Conservation (phyloP, 2,329 filamentous ascomycete species). For the Penicillium verrucosum region DNA sequence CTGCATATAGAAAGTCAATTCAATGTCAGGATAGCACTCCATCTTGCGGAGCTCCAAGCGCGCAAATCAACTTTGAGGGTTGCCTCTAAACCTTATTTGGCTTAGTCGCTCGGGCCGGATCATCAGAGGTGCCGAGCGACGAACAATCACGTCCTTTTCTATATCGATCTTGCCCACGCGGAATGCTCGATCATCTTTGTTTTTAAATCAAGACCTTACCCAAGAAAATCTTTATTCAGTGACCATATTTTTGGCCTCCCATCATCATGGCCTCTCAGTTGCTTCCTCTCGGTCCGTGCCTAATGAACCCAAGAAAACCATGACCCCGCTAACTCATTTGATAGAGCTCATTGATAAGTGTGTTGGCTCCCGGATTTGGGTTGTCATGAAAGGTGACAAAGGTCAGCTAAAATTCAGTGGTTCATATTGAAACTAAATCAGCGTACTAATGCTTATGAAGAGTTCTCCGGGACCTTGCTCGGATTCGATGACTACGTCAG, state of each 20-base stretch:
- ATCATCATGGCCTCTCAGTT: conserved; percentile 67
- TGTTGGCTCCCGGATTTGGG: conserved; percentile 95
- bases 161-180: conserved; percentile 13
- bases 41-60: conserved; percentile 2
- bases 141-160: conserved; percentile 22
- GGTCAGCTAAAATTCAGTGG: conserved; percentile 53
- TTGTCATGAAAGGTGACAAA: conserved; percentile 99
- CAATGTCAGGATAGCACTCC: neutral
- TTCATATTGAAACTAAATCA: neutral
- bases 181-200: neutral
- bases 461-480: conserved; percentile 90
- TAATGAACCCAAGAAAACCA: conserved; percentile 6
- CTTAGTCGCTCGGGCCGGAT: conserved; percentile 19
- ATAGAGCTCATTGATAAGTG: conserved; percentile 98
- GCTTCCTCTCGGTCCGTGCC: conserved; percentile 61
- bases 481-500: conserved; percentile 99
- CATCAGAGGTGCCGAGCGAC: conserved; percentile 17
- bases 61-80: neutral
- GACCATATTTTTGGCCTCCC: neutral
- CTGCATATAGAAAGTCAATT: neutral
- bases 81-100: conserved; percentile 8
- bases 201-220: neutral
- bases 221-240: neutral
- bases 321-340: conserved; percentile 23
- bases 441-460: conserved; percentile 48